These are phyloP conservation scores for Lanzia echinophila DNA, from an alignment of 2,329 filamentous ascomycete genomes.

Conservation along the genomic window DNA sequence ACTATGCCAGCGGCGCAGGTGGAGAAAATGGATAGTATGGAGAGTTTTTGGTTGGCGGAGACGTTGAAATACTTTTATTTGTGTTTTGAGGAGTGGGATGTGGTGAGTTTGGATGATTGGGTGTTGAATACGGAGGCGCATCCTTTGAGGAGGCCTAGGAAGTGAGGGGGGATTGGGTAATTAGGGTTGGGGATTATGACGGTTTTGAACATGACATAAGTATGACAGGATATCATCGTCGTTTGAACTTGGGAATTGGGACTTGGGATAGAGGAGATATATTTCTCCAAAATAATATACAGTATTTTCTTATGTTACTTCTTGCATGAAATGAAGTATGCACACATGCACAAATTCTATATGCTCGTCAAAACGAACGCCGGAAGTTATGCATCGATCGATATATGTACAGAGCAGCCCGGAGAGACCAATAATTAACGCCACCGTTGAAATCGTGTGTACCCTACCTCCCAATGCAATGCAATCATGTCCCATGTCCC, in stretches of 20 bases:
- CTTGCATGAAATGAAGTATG: no score
- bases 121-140: slow-evolving; percentile 38
- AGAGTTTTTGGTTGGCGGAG: slow-evolving; percentile 58
- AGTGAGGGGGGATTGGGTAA: background rate
- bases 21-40: slow-evolving; percentile 34
- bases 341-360: background rate
- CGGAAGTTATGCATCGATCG: background rate
- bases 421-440: no score
- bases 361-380: background rate
- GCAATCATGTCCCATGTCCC: background rate
- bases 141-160: slow-evolving; percentile 16
- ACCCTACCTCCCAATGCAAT: no score
- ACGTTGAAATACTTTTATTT: slow-evolving; percentile 60
- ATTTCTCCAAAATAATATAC: no score
- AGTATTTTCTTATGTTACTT: no score
- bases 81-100: slow-evolving; percentile 40
- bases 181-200: background rate
- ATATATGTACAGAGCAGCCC: background rate
- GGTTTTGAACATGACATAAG: background rate
- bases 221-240: background rate
- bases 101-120: slow-evolving; percentile 55
- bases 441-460: no score
- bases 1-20: slow-evolving; percentile 34
- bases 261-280: background rate
- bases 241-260: background rate